These are phyloP conservation scores for Serendipita vermifera DNA, from an alignment of 768 basidiomycete species.

Conservation along the genomic window DNA sequence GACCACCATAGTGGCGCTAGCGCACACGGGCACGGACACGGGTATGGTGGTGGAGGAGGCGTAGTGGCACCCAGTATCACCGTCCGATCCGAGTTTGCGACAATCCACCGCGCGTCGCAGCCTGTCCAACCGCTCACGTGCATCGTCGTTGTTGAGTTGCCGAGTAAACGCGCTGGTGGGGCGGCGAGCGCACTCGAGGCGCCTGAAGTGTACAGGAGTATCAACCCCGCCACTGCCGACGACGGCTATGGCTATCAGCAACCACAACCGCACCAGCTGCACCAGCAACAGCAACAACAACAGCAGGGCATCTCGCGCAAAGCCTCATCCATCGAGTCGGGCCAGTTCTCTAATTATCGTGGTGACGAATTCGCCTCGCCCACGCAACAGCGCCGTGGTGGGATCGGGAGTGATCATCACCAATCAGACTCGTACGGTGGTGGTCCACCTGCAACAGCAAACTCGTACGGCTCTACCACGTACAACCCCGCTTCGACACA, in stretches of 20 bases:
- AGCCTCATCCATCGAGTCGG: constrained; percentile 2
- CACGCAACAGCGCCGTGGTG: too few relatives aligned
- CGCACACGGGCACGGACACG: constrained; percentile 39
- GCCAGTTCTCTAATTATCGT: neutral
- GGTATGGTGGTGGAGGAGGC: constrained; percentile 27
- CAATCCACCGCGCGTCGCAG: constrained; percentile 56
- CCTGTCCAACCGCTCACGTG: constrained; percentile 80
- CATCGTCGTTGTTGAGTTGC: constrained; percentile 85
- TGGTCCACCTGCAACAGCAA: neutral
- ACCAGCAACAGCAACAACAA: constrained; percentile 1
- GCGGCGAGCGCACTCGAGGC: neutral
- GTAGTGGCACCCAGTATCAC: constrained; percentile 88
- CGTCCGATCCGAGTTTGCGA: constrained; percentile 83
- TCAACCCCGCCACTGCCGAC: neutral
- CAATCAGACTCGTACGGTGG: too few relatives aligned
- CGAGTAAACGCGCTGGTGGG: constrained; percentile 46
- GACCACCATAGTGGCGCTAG: constrained; percentile 25
- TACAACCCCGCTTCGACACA: neutral
- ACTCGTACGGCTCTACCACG: constrained; percentile 1
- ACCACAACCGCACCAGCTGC: neutral
- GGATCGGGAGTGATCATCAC: too few relatives aligned
- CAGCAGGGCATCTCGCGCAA: neutral
- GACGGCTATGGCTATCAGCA: neutral
- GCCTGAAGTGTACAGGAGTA: neutral
- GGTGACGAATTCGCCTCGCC: too few relatives aligned